Conservation (phyloP, 1,284 basidiomycete genomes). For the Ganoderma resinaceum region DNA sequence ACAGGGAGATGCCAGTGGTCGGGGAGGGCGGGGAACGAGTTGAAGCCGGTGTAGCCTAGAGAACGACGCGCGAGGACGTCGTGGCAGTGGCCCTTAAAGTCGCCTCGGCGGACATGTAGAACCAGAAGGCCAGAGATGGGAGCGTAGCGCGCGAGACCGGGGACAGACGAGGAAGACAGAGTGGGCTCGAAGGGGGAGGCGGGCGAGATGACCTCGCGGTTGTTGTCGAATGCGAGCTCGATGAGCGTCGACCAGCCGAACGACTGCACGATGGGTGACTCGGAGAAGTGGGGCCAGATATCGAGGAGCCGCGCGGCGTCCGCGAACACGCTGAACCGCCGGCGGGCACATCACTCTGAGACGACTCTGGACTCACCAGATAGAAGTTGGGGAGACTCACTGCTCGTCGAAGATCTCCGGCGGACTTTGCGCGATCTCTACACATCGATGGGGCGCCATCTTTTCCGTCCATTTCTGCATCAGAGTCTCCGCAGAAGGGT, state of each 20-base stretch:
- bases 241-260: constrained; percentile 51
- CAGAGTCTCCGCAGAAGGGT: constrained; percentile 25
- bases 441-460: constrained; percentile 25
- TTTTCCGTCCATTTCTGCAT: constrained; percentile 29
- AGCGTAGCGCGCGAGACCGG: constrained; percentile 26
- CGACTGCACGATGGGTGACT: constrained; percentile 44
- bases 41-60: constrained; percentile 50
- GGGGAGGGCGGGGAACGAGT: constrained; percentile 46
- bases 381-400: constrained; percentile 12
- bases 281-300: constrained; percentile 45
- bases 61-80: constrained; percentile 48
- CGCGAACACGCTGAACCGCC: constrained; percentile 42
- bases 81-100: constrained; percentile 61
- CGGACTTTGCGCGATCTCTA: constrained; percentile 26
- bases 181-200: constrained; percentile 23
- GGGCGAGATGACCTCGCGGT: constrained; percentile 42
- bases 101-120: constrained; percentile 67
- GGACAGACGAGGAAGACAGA: constrained; percentile 19
- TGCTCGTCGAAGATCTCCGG: constrained; percentile 28
- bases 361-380: background rate
- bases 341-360: background rate
- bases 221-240: constrained; percentile 43
- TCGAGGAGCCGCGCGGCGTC: constrained; percentile 41
- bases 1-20: constrained; percentile 45
- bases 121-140: constrained; percentile 52